Conservation (phyloP, 2,329 filamentous ascomycete species). For the Neofusicoccum parvum region DNA sequence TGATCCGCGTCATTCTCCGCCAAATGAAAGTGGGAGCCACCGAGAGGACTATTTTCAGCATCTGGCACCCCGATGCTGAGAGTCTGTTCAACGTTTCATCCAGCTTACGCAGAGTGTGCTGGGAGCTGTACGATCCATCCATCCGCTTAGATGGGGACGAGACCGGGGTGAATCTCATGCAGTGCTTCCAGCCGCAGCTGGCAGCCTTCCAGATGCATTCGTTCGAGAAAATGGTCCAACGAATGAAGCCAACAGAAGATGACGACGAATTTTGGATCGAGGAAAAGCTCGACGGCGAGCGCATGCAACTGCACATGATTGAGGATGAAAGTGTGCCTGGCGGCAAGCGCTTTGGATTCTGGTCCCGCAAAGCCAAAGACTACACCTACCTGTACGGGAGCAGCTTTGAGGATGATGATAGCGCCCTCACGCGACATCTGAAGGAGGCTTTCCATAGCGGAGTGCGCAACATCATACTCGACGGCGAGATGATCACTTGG, state of each 20-base stretch:
- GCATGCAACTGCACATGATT: constrained; percentile 94
- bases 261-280: constrained; percentile 92
- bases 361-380: constrained; percentile 94
- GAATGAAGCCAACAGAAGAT: constrained; percentile 65
- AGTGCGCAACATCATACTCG: constrained; percentile 85
- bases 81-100: constrained; percentile 82
- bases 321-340: constrained; percentile 69
- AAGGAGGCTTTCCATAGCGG: constrained; percentile 73
- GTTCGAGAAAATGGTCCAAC: constrained; percentile 77
- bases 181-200: constrained; percentile 94
- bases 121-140: constrained; percentile 80
- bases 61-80: constrained; percentile 58
- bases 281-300: constrained; percentile 94
- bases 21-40: constrained; percentile 59
- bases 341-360: constrained; percentile 78
- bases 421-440: constrained; percentile 78
- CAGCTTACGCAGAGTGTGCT: constrained; percentile 86
- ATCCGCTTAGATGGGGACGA: constrained; percentile 75
- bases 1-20: constrained; percentile 88
- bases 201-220: constrained; percentile 87
- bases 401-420: constrained; percentile 71
- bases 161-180: constrained; percentile 78
- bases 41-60: constrained; percentile 79
- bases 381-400: constrained; percentile 93
- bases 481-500: constrained; percentile 99